Conservation (phyloP, 768 basidiomycete genomes). For the Clathrus columnatus region DNA sequence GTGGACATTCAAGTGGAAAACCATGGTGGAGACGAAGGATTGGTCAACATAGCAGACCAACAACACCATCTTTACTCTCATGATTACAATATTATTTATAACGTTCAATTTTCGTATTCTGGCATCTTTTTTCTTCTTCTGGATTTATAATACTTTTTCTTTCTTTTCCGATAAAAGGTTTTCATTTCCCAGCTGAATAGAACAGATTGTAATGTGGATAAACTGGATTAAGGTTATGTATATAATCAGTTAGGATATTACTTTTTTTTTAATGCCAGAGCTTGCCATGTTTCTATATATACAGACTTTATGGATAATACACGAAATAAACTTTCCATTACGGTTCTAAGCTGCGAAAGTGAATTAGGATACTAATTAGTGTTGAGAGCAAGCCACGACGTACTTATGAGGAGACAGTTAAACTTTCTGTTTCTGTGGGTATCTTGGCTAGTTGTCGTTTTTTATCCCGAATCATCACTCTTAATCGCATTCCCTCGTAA, state of each 20-base stretch:
- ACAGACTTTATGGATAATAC: too few relatives aligned
- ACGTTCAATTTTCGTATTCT: too few relatives aligned
- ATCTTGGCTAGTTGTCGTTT: slow-evolving; percentile 4
- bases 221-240: not conserved
- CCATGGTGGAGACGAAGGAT: slow-evolving; percentile 6
- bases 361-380: too few relatives aligned
- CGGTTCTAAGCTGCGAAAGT: too few relatives aligned
- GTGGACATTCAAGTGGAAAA: not conserved
- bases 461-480: slow-evolving; percentile 30
- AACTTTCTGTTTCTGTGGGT: not conserved
- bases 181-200: not conserved
- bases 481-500: slow-evolving; percentile 36
- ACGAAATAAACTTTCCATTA: not conserved
- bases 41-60: not conserved
- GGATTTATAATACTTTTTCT: too few relatives aligned
- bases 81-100: too few relatives aligned
- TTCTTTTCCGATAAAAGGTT: not conserved
- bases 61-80: not conserved
- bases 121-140: too few relatives aligned
- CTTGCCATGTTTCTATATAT: too few relatives aligned
- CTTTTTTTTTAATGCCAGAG: not conserved
- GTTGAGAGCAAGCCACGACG: too few relatives aligned
- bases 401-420: not conserved
- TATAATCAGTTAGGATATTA: not conserved
- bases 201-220: not conserved